Conservation (phyloP, 192 early-diverging fungal genomes). For the Coemansia sp. region DNA sequence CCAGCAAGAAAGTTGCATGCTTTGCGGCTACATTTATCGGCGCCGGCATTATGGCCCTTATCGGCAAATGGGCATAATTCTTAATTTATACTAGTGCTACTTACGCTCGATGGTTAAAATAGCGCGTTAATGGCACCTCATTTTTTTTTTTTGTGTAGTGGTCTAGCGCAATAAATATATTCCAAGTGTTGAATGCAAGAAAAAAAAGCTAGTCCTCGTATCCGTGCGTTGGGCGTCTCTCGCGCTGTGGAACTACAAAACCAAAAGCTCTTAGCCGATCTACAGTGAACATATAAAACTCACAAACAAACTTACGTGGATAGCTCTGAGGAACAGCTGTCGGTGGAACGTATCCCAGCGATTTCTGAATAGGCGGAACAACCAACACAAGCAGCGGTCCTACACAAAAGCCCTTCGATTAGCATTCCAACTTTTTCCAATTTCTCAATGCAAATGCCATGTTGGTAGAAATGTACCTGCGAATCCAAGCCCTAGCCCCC, state of each 20-base stretch:
- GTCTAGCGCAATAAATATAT: neutral
- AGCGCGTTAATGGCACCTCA: too few relatives aligned
- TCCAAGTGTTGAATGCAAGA: neutral
- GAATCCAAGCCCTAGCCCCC: constrained; percentile 49
- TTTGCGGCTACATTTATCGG: constrained; percentile 67
- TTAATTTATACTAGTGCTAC: neutral
- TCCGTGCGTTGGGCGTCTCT: constrained; percentile 32
- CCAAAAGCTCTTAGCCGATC: neutral
- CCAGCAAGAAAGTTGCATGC: constrained; percentile 48
- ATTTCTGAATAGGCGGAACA: constrained; percentile 33
- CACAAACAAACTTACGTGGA: constrained; percentile 30
- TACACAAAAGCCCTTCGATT: constrained; percentile 10
- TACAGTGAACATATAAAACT: neutral
- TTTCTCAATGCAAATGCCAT: neutral
- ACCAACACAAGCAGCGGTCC: constrained; percentile 37
- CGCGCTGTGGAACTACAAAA: constrained; percentile 40
- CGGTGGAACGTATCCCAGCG: constrained; percentile 28
- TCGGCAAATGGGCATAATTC: constrained; percentile 70
- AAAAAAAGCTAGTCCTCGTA: constrained; percentile 30
- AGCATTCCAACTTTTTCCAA: neutral
- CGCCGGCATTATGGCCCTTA: constrained; percentile 69
- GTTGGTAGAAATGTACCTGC: constrained; percentile 13
- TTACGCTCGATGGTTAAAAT: too few relatives aligned
- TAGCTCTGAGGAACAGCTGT: constrained; percentile 33
- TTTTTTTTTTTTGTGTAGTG: too few relatives aligned